Conservation (phyloP, 176 grass and related monocot genomes). For the maize (Zea mays) region DNA sequence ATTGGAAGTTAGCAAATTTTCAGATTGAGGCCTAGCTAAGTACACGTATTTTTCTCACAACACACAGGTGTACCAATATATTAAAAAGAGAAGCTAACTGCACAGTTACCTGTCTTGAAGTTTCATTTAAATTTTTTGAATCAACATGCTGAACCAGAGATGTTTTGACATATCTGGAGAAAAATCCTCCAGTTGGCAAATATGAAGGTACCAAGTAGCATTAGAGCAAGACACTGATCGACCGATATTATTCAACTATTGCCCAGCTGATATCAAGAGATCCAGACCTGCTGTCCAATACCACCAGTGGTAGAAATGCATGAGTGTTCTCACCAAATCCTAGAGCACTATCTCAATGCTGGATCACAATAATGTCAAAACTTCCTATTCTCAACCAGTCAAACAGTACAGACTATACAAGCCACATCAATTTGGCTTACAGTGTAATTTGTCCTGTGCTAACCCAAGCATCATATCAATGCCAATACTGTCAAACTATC, state of each 20-base stretch:
- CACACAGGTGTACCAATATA: not conserved
- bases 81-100: not conserved
- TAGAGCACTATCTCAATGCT: not conserved
- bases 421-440: constrained; percentile 10
- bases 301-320: not conserved
- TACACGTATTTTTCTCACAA: not conserved
- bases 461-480: not conserved
- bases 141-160: constrained; percentile 11
- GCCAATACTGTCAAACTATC: not conserved
- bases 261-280: not conserved
- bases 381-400: not conserved
- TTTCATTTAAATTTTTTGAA: constrained; percentile 23
- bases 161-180: constrained; percentile 16
- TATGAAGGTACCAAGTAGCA: constrained; percentile 7
- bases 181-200: not conserved
- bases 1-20: not conserved
- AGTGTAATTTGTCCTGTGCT: not conserved
- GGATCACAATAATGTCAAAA: constrained; percentile 9
- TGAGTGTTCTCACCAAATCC: not conserved
- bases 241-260: not conserved
- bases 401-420: constrained; percentile 21
- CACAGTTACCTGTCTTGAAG: constrained; percentile 23
- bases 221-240: not conserved
- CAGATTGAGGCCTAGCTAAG: not conserved
- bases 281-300: not conserved